Conservation (phyloP, 2,329 filamentous ascomycete species). For the Microsporum ferrugineum region DNA sequence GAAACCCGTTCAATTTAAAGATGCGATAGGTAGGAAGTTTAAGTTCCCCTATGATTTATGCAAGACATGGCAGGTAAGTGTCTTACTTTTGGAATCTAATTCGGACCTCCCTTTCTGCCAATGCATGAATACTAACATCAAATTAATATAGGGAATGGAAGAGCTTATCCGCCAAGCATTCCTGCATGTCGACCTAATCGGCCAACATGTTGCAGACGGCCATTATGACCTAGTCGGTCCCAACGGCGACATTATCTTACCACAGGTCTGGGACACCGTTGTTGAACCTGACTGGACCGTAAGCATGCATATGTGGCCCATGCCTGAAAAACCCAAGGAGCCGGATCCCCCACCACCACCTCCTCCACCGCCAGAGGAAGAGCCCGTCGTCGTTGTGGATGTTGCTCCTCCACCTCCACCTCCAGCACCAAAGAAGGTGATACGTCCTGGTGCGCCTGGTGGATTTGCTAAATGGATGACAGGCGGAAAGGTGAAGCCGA, state of each 20-base stretch:
- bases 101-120: not conserved
- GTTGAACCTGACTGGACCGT: slow-evolving; percentile 65
- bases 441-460: slow-evolving; percentile 22
- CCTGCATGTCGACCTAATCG: slow-evolving; percentile 62
- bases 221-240: slow-evolving; percentile 73
- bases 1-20: slow-evolving; percentile 76
- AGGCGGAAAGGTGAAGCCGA: slow-evolving; percentile 23
- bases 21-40: slow-evolving; percentile 82
- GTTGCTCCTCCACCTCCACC: slow-evolving; percentile 15
- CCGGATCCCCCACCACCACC: slow-evolving; percentile 24
- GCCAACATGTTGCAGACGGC: slow-evolving; percentile 62
- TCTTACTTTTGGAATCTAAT: not conserved
- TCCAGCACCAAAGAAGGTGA: slow-evolving; percentile 25
- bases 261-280: slow-evolving; percentile 69
- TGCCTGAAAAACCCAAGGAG: slow-evolving; percentile 41
- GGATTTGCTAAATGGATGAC: slow-evolving; percentile 37
- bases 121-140: slow-evolving; percentile 17
- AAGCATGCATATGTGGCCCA: slow-evolving; percentile 57
- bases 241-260: slow-evolving; percentile 70
- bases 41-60: slow-evolving; percentile 83
- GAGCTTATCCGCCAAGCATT: slow-evolving; percentile 78
- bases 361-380: slow-evolving; percentile 16
- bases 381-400: slow-evolving; percentile 16
- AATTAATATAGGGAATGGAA: slow-evolving; percentile 58
- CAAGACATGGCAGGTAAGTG: slow-evolving; percentile 66